Conservation (phyloP, 805 yeast genomes). For the Saturnispora quitensis region DNA sequence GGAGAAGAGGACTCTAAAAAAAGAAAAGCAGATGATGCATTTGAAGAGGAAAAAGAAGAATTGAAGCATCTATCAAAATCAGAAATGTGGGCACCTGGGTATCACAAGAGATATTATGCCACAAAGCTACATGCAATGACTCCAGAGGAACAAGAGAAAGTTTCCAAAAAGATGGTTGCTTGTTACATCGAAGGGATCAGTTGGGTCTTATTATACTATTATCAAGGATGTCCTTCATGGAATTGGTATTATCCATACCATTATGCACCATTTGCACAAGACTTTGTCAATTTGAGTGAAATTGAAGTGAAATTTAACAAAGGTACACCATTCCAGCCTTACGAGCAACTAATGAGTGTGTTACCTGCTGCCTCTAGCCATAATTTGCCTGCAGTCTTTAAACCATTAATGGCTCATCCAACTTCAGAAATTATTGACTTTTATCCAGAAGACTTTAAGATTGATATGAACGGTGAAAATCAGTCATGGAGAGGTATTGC, state of each 20-base stretch:
- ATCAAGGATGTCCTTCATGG: slow-evolving; percentile 99
- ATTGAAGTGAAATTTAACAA: slow-evolving; percentile 46
- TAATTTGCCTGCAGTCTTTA: slow-evolving; percentile 70
- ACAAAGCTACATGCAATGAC: slow-evolving; percentile 56
- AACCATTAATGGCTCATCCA: slow-evolving; percentile 71
- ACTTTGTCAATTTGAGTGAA: slow-evolving; percentile 50
- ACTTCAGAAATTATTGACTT: slow-evolving; percentile 83
- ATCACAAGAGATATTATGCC: slow-evolving; percentile 69
- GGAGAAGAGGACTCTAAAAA: slow-evolving; percentile 14
- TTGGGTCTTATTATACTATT: slow-evolving; percentile 92
- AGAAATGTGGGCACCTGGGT: slow-evolving; percentile 81
- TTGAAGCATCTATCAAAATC: slow-evolving; percentile 10
- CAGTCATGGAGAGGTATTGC: slow-evolving; percentile 96
- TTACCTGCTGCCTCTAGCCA: slow-evolving; percentile 91
- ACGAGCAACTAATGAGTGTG: slow-evolving; percentile 90
- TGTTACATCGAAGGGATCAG: slow-evolving; percentile 89
- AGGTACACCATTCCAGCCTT: slow-evolving; percentile 83
- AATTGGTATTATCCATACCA: slow-evolving; percentile 96
- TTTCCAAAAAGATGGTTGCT: slow-evolving; percentile 51
- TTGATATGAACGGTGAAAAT: slow-evolving; percentile 93
- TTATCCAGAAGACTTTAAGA: slow-evolving; percentile 78
- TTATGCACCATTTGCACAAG: slow-evolving; percentile 95
- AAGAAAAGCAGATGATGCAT: slow-evolving; percentile 17
- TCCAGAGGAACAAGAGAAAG: slow-evolving; percentile 43
- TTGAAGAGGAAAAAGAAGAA: slow-evolving; percentile 11